Evolutionary conservation across 2,329 filamentous ascomycete genomes (phyloP).

Genomic region (Colletotrichum lindemuthianum): DNA sequence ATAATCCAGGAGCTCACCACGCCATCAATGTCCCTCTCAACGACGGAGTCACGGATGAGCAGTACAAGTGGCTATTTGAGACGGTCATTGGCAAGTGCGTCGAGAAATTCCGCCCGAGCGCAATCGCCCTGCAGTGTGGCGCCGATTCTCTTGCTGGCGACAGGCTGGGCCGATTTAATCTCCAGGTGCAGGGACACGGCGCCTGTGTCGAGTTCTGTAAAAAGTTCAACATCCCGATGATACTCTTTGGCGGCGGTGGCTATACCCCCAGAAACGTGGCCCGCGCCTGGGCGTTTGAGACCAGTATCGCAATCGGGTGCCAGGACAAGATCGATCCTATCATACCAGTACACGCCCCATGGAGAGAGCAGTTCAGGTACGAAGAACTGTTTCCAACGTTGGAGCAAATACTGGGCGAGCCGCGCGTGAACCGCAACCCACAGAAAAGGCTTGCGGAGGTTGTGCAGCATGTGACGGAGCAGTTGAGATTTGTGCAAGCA

Average conservation of each 20-base stretch:
- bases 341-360: conserved; percentile 84
- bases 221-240: conserved; percentile 78
- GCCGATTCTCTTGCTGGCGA: conserved; percentile 95
- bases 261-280: conserved; percentile 98
- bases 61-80: conserved; percentile 88
- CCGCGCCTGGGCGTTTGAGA: conserved; percentile 96
- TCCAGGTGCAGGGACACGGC: conserved; percentile 94
- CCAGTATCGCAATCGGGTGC: conserved; percentile 84
- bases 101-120: conserved; percentile 84
- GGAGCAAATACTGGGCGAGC: conserved; percentile 75
- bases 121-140: conserved; percentile 94
- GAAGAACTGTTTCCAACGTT: conserved; percentile 90
- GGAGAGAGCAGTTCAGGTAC: conserved; percentile 83
- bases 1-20: conserved; percentile 89
- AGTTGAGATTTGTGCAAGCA: conserved; percentile 84
- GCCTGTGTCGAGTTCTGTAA: conserved; percentile 93
- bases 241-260: conserved; percentile 93
- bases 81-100: conserved; percentile 82
- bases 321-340: conserved; percentile 75
- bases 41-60: conserved; percentile 90
- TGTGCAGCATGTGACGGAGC: conserved; percentile 81
- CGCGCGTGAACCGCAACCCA: conserved; percentile 80
- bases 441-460: conserved; percentile 78
- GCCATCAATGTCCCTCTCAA: conserved; percentile 90
- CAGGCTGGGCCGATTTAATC: conserved; percentile 92